A percentile compares a stretch with the other conserved stretches of the same genome.
phyloP scores from a whole-genome alignment of 495 filamentous ascomycete species.

The Lasiosphaeria hispida region DNA sequence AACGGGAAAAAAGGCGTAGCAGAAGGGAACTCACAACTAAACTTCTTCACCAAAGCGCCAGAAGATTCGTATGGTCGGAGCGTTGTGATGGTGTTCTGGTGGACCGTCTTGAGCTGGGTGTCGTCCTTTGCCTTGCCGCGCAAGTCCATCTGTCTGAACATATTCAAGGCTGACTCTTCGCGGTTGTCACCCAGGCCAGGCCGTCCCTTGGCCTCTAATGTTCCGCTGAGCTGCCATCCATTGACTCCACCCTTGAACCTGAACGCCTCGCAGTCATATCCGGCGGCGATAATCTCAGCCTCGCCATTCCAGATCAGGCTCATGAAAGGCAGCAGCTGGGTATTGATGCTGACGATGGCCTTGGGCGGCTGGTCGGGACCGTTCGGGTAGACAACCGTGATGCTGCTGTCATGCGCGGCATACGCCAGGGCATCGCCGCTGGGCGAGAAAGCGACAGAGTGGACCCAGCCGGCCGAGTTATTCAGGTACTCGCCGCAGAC shows the following conservation, averaged over 20 bases:
- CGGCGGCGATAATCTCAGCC: slow-evolving; percentile 90
- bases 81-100: slow-evolving; percentile 94
- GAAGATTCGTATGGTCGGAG: slow-evolving; percentile 69
- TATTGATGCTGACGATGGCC: slow-evolving; percentile 83
- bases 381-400: slow-evolving; percentile 93
- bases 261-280: slow-evolving; percentile 94
- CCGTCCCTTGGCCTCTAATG: slow-evolving; percentile 78
- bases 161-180: slow-evolving; percentile 83
- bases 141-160: slow-evolving; percentile 98
- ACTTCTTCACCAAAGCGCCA: slow-evolving; percentile 65
- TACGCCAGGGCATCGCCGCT: slow-evolving; percentile 90
- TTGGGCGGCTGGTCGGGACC: slow-evolving; percentile 87
- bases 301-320: slow-evolving; percentile 90
- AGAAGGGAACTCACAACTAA: slow-evolving; percentile 71
- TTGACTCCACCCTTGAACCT: slow-evolving; percentile 76
- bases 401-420: slow-evolving; percentile 87
- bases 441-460: slow-evolving; percentile 85
- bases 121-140: slow-evolving; percentile 87
- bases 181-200: slow-evolving; percentile 43
- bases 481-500: slow-evolving; percentile 96
- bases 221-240: slow-evolving; percentile 85
- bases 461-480: slow-evolving; percentile 94
- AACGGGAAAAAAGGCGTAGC: slow-evolving; percentile 9
- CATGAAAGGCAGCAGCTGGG: slow-evolving; percentile 86
- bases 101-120: slow-evolving; percentile 89